A percentile compares a stretch with the other conserved stretches of the same genome.
Conservation (phyloP, 2,329 filamentous ascomycete species). For the Ophiosphaerella narmari region DNA sequence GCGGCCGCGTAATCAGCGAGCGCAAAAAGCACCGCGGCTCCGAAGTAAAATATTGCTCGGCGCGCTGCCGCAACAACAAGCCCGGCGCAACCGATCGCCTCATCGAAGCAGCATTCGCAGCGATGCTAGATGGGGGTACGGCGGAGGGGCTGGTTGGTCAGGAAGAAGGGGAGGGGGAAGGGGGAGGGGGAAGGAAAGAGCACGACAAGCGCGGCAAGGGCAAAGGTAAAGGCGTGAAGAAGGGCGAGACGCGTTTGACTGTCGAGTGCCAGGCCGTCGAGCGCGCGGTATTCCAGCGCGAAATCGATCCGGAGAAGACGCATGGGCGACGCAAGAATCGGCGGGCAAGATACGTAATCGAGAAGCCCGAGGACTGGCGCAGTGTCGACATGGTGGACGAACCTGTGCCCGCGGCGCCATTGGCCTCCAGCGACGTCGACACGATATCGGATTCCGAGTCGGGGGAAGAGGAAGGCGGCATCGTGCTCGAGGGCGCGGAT, state of each 20-base stretch:
- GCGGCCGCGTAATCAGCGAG: constrained; percentile 60
- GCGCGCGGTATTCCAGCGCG: constrained; percentile 54
- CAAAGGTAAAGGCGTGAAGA: constrained; percentile 43
- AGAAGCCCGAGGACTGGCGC: constrained; percentile 47
- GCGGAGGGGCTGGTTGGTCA: constrained; percentile 36
- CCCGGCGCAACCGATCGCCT: constrained; percentile 56
- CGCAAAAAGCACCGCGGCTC: constrained; percentile 40
- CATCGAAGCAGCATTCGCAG: constrained; percentile 58
- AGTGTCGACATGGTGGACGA: constrained; percentile 53
- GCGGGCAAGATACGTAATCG: constrained; percentile 46
- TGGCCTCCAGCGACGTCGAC: constrained; percentile 8
- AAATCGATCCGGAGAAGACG: constrained; percentile 52
- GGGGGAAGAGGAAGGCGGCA: constrained; percentile 19
- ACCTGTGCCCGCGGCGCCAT: constrained; percentile 2
- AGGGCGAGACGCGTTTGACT: constrained; percentile 58
- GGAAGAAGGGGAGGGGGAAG: neutral
- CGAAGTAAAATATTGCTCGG: constrained; percentile 62
- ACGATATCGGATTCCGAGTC: constrained; percentile 19
- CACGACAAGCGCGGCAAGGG: constrained; percentile 15
- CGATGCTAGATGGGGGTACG: constrained; percentile 42
- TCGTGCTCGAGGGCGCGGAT: constrained; percentile 12
- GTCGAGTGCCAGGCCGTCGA: constrained; percentile 59
- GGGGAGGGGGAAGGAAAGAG: constrained; percentile 2
- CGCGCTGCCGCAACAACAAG: constrained; percentile 58
- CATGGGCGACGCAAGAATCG: constrained; percentile 55